Percentiles rank a stretch among this genome's conserved stretches.
Evolutionary conservation across 2,329 filamentous ascomycete genomes (phyloP).

Genomic region (Fusarium brachygibbosum): DNA sequence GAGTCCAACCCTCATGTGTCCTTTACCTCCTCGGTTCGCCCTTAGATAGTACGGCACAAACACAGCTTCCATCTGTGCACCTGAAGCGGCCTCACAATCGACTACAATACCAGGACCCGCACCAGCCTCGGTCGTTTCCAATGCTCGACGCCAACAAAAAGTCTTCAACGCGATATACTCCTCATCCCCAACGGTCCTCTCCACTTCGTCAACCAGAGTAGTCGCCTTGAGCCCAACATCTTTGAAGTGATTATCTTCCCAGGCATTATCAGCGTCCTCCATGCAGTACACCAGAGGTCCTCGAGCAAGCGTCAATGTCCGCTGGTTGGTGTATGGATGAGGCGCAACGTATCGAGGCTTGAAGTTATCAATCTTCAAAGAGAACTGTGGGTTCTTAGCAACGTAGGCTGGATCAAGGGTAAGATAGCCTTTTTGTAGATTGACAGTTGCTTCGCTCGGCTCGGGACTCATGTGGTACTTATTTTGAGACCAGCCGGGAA

Average conservation of each 20-base stretch:
- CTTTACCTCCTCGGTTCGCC: conserved; percentile 25
- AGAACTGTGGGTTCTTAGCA: conserved; percentile 51
- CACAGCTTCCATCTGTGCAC: not conserved
- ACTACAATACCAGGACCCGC: not conserved
- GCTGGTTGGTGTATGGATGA: conserved; percentile 68
- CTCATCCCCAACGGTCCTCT: not conserved
- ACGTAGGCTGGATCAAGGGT: conserved; percentile 59
- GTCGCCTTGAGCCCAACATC: conserved; percentile 5
- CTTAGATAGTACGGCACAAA: conserved; percentile 36
- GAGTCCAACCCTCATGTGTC: conserved; percentile 37
- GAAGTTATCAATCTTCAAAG: conserved; percentile 60
- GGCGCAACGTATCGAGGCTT: conserved; percentile 63
- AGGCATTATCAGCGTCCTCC: conserved; percentile 60
- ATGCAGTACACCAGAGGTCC: conserved; percentile 73
- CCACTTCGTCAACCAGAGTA: conserved; percentile 15
- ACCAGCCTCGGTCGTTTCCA: not conserved
- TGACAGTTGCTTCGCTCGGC: conserved; percentile 19
- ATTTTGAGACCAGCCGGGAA: conserved; percentile 65
- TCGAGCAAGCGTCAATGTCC: conserved; percentile 66
- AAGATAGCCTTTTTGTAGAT: conserved; percentile 63
- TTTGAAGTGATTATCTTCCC: conserved; percentile 37
- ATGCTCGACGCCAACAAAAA: conserved; percentile 11
- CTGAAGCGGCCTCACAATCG: fast-evolving
- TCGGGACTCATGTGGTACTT: conserved; percentile 54
- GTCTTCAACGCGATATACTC: conserved; percentile 29